Evolutionary conservation across 441 rosid species (phyloP).

Genomic region (Oxalis stricta): DNA sequence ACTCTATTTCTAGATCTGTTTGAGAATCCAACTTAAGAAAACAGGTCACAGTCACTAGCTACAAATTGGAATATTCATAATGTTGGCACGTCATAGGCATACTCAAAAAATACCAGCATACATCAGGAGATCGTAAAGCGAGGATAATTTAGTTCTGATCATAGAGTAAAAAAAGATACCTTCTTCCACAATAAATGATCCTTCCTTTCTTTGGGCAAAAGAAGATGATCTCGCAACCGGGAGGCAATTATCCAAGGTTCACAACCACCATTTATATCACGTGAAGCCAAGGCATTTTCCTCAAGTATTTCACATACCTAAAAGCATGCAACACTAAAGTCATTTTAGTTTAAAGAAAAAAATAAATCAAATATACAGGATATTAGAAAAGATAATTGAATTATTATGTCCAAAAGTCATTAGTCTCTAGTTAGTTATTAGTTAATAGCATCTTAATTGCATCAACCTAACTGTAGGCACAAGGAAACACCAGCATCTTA

Average conservation of each 20-base stretch:
- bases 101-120: neutral
- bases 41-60: too few species aligned
- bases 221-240: slow-evolving; percentile 72
- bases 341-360: neutral
- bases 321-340: slow-evolving; percentile 7
- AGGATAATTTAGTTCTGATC: neutral
- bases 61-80: too few species aligned
- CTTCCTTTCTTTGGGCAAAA: slow-evolving; percentile 79
- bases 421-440: neutral
- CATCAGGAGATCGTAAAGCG: neutral
- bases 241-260: slow-evolving; percentile 87
- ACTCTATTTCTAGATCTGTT: too few species aligned
- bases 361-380: neutral
- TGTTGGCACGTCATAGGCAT: too few species aligned
- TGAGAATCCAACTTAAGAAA: too few species aligned
- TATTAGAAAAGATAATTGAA: neutral
- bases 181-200: slow-evolving; percentile 62
- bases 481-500: too few species aligned
- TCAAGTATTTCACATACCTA: slow-evolving; percentile 82
- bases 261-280: slow-evolving; percentile 27
- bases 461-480: too few species aligned
- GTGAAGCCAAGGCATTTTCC: slow-evolving; percentile 60
- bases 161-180: slow-evolving; percentile 22
- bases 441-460: too few species aligned
- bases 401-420: neutral